Evolutionary conservation across 2,329 filamentous ascomycete genomes (phyloP).

Genomic region (Coleophoma cylindrospora): DNA sequence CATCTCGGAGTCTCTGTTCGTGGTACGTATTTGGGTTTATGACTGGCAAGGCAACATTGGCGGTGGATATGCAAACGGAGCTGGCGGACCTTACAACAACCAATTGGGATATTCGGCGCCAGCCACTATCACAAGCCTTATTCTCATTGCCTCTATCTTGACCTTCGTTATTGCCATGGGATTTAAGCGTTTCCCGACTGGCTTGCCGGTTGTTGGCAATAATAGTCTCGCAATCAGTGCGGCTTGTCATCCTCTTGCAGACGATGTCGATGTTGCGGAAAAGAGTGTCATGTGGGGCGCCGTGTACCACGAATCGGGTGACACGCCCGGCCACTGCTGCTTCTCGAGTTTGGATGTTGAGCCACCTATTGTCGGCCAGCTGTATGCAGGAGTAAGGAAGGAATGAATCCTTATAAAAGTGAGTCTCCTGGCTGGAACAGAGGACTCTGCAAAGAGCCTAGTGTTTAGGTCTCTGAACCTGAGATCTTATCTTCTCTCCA

Average conservation of each 20-base stretch:
- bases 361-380: background rate
- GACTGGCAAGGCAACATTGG: constrained; percentile 1
- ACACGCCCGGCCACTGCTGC: background rate
- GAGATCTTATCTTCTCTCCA: no score
- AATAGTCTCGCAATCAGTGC: constrained; percentile 1
- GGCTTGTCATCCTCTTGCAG: background rate
- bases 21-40: background rate
- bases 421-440: no score
- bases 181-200: background rate
- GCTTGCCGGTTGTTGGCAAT: background rate
- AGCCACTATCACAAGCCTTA: background rate
- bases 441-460: no score
- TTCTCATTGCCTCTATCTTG: background rate
- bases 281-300: background rate
- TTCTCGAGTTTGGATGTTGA: background rate
- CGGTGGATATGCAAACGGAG: background rate
- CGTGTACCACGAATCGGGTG: background rate
- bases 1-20: background rate
- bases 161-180: background rate
- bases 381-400: background rate
- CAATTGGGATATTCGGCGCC: background rate
- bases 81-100: background rate
- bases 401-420: background rate
- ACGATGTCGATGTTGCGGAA: background rate
- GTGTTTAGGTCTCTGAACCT: no score